Percentiles rank a stretch among this genome's conserved stretches.
phyloP scores from a whole-genome alignment of 2,329 filamentous ascomycete genomes.

The Pseudogymnoascus sp. region DNA sequence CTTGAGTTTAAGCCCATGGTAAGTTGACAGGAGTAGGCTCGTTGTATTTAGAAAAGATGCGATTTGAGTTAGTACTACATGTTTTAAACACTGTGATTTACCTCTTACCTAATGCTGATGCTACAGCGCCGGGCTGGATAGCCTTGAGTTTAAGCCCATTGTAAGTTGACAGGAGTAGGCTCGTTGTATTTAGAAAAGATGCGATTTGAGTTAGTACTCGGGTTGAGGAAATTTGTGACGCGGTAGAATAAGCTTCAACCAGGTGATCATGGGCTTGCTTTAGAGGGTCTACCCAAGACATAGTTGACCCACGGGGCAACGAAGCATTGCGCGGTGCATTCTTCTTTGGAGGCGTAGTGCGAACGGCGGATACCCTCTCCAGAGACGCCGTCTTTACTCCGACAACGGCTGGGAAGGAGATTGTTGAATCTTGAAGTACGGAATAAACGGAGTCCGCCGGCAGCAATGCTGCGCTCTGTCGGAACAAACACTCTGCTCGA shows the following conservation, averaged over 20 bases:
- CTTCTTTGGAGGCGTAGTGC: constrained; percentile 21
- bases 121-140: constrained; percentile 48
- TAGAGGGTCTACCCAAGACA: constrained; percentile 48
- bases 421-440: constrained; percentile 83
- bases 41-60: constrained; percentile 57
- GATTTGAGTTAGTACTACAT: constrained; percentile 41
- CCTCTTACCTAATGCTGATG: constrained; percentile 42
- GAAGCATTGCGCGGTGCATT: not conserved
- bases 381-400: constrained; percentile 16
- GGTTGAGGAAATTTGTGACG: constrained; percentile 43
- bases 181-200: constrained; percentile 54
- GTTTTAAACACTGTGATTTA: not conserved
- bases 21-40: constrained; percentile 50
- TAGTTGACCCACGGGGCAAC: not conserved
- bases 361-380: constrained; percentile 18
- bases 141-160: constrained; percentile 17
- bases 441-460: constrained; percentile 76
- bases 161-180: constrained; percentile 49
- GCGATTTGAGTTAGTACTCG: constrained; percentile 53
- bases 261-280: constrained; percentile 58
- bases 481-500: constrained; percentile 59
- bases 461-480: constrained; percentile 64
- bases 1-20: constrained; percentile 5
- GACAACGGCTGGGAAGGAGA: constrained; percentile 68
- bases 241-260: constrained; percentile 48